A percentile compares a stretch with the other conserved stretches of the same genome.
These are phyloP conservation scores for Tilletia walkeri DNA, from an alignment of 1,284 basidiomycete genomes.

Conservation along the genomic window DNA sequence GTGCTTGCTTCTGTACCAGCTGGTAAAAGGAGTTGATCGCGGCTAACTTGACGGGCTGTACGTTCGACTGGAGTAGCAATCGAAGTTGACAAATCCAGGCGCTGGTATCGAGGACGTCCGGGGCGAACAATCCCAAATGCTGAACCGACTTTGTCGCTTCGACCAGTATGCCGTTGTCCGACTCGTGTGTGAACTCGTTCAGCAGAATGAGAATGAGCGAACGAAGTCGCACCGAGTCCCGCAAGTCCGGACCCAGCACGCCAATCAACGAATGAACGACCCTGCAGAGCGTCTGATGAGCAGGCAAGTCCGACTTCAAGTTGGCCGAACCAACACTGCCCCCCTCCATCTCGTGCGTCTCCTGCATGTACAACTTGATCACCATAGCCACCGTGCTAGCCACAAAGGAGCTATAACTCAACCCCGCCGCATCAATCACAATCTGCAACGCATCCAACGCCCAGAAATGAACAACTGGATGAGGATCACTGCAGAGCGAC, in stretches of 20 bases:
- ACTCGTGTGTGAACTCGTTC: conserved; percentile 76
- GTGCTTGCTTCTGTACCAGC: conserved; percentile 90
- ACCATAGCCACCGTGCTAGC: conserved; percentile 85
- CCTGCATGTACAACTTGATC: conserved; percentile 82
- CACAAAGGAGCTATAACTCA: conserved; percentile 87
- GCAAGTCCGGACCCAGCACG: conserved; percentile 91
- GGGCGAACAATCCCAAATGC: conserved; percentile 92
- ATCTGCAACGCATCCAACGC: conserved; percentile 79
- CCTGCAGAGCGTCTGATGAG: conserved; percentile 85
- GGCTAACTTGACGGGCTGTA: conserved; percentile 78
- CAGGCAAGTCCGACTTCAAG: conserved; percentile 81
- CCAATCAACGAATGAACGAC: conserved; percentile 90
- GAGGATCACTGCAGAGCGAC: conserved; percentile 92
- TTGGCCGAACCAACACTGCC: conserved; percentile 76
- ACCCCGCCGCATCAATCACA: conserved; percentile 86
- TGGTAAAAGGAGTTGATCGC: conserved; percentile 95
- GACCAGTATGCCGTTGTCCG: conserved; percentile 79
- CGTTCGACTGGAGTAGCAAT: conserved; percentile 40
- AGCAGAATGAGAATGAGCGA: conserved; percentile 80
- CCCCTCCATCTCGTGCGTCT: conserved; percentile 91
- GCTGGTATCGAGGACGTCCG: conserved; percentile 63
- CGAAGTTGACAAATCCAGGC: conserved; percentile 40
- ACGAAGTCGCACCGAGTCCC: conserved; percentile 76
- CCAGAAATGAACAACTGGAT: conserved; percentile 93
- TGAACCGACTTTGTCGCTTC: conserved; percentile 95